These are phyloP conservation scores for Proliferodiscus dingleyae DNA, from an alignment of 2,329 filamentous ascomycete species.

Conservation along the genomic window DNA sequence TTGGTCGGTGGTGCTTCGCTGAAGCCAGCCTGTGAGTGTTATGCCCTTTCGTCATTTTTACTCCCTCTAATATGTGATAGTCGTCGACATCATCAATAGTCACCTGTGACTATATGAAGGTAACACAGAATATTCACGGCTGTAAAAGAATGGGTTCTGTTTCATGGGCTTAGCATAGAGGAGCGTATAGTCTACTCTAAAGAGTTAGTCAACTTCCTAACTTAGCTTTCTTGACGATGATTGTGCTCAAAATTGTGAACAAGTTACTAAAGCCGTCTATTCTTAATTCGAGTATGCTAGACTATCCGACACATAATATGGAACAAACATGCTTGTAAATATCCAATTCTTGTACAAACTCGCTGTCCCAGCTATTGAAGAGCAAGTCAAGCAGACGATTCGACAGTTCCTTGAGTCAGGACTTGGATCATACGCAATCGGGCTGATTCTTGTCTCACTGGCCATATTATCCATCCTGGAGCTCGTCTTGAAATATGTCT, in stretches of 20 bases:
- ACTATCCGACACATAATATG: neutral
- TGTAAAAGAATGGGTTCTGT: constrained; percentile 6
- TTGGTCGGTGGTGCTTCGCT: constrained; percentile 92
- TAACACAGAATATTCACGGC: constrained; percentile 15
- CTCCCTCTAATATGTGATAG: constrained; percentile 28
- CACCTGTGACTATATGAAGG: constrained; percentile 31
- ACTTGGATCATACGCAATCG: neutral
- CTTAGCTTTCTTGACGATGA: neutral
- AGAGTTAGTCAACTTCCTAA: neutral
- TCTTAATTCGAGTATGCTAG: neutral
- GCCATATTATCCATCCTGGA: neutral
- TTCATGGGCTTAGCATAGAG: neutral
- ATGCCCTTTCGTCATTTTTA: neutral
- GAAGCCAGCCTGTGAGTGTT: constrained; percentile 82
- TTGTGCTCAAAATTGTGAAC: neutral
- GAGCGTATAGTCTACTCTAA: neutral
- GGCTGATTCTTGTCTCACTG: neutral
- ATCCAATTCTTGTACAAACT: neutral
- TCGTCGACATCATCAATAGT: constrained; percentile 67
- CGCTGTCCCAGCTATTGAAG: neutral
- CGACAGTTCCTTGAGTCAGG: neutral
- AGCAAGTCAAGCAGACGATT: neutral
- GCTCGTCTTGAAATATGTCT: neutral
- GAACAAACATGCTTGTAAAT: neutral
- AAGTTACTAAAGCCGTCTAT: neutral